Conservation (phyloP, 768 basidiomycete species). For the Suillus subalutaceus region DNA sequence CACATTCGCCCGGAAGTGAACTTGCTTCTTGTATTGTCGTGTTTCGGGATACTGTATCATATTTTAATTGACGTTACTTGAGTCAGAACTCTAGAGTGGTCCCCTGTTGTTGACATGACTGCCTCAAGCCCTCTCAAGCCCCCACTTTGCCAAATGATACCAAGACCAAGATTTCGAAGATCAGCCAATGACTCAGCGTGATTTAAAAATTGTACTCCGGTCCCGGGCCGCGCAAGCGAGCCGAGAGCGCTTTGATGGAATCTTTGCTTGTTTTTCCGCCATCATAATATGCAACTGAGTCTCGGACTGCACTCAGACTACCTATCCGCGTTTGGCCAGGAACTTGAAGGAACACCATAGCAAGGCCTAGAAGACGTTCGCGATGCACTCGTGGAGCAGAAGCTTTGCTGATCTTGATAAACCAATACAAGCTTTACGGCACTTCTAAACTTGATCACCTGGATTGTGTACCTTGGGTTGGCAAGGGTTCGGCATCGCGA, state of each 20-base stretch:
- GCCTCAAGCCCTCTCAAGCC: constrained; percentile 8
- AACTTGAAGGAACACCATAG: not conserved
- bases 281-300: not conserved
- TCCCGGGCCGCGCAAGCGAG: constrained; percentile 1
- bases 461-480: constrained; percentile 1
- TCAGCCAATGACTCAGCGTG: constrained; percentile 1
- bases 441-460: not conserved
- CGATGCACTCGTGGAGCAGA: not conserved
- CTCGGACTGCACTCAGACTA: constrained; percentile 2
- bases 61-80: constrained; percentile 15
- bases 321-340: not conserved
- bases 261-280: not conserved
- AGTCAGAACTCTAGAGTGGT: constrained; percentile 9
- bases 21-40: constrained; percentile 29
- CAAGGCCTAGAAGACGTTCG: not conserved
- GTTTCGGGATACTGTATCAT: constrained; percentile 33
- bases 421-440: constrained; percentile 3
- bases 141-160: not conserved
- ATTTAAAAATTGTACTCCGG: constrained; percentile 7
- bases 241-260: not conserved
- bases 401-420: not conserved
- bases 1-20: constrained; percentile 74
- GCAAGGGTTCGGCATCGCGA: not conserved
- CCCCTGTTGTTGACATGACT: constrained; percentile 22
- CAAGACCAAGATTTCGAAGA: constrained; percentile 1